Evolutionary conservation across 2,329 filamentous ascomycete genomes (phyloP).

Genomic region (Rasamsonia emersonii): DNA sequence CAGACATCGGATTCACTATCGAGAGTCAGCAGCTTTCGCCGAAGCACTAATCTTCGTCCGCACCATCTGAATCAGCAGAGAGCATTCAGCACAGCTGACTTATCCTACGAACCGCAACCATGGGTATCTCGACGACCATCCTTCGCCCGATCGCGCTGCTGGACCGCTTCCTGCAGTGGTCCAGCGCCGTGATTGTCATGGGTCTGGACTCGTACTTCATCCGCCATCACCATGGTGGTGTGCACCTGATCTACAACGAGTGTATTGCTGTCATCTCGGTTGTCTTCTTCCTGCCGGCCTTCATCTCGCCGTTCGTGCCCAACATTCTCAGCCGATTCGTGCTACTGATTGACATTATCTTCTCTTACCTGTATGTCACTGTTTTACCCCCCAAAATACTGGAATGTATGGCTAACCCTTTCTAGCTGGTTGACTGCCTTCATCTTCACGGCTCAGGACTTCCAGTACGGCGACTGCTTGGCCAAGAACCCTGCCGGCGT

Average conservation of each 20-base stretch:
- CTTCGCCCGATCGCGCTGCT: slow-evolving; percentile 23
- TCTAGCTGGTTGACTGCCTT: slow-evolving; percentile 40
- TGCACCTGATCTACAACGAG: slow-evolving; percentile 30
- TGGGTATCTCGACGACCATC: too few relatives aligned
- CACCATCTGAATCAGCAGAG: too few relatives aligned
- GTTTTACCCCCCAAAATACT: neutral
- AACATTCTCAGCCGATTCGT: slow-evolving; percentile 27
- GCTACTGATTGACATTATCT: slow-evolving; percentile 34
- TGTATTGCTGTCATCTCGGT: slow-evolving; percentile 33
- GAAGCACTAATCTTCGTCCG: too few relatives aligned
- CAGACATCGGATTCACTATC: too few relatives aligned
- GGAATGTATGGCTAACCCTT: slow-evolving; percentile 4
- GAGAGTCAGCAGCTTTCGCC: too few relatives aligned
- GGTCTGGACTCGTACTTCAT: slow-evolving; percentile 35
- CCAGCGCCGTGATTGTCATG: slow-evolving; percentile 32
- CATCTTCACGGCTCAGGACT: slow-evolving; percentile 41
- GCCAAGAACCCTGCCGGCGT: slow-evolving; percentile 23
- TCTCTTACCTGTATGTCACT: slow-evolving; percentile 36
- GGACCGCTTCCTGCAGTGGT: slow-evolving; percentile 27
- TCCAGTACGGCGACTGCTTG: slow-evolving; percentile 24
- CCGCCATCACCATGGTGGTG: slow-evolving; percentile 20
- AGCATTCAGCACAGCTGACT: too few relatives aligned
- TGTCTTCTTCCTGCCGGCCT: slow-evolving; percentile 35
- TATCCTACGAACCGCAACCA: too few relatives aligned
- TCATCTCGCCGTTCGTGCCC: slow-evolving; percentile 34